Base-by-base conservation (phyloP, 345 rosid species). In the Firmiana major region DNA sequence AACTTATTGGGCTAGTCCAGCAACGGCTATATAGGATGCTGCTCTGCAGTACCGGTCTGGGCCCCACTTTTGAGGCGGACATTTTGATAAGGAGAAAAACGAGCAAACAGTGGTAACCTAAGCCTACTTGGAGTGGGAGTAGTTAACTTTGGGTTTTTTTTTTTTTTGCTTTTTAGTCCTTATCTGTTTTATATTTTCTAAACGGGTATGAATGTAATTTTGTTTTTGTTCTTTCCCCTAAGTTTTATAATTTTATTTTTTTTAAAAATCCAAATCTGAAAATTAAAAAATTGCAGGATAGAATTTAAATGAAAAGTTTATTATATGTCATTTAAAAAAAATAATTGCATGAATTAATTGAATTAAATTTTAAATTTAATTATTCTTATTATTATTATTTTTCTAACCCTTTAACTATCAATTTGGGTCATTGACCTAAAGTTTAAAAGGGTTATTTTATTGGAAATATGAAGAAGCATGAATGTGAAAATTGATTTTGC, bases 21-120 rank as follows among this genome's bases (percentile, higher is more conserved):
- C 79, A 78, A 83, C 86, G 85, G 88, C 83, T 75, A 48, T 66
- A 8, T 28, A 58, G 62, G 71, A 42, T 71, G 58, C 49, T 11
- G 54, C 57, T 12, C 51, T 46, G 15, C 0, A 13, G 57, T 9
- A n/a, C 31, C 28, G 28, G 40, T 3, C 10, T 54, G 79, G 83
- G 75, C n/a, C 85, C 86, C 81, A 60, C 42, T 1, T 26, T 42
- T 0, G 57, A 28, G 65, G 76, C 82, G 71, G 75, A 82, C 49
- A 62, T 60, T 71, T 53, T 71, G 57, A 80, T 26, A 54, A 69
- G 59, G 45, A 26, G 9, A 10, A 48, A 48, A 48, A 12, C 38
- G 21, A 70, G 31, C 38, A 5, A 10, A 43, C 16, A 46, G 51
- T 12, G 0, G 8, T 19, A 16, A 2, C 9, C 34, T 31, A 31